Evolutionary conservation across 139 green algal species (phyloP).

Genomic region (Chlamydomonas sp.): DNA sequence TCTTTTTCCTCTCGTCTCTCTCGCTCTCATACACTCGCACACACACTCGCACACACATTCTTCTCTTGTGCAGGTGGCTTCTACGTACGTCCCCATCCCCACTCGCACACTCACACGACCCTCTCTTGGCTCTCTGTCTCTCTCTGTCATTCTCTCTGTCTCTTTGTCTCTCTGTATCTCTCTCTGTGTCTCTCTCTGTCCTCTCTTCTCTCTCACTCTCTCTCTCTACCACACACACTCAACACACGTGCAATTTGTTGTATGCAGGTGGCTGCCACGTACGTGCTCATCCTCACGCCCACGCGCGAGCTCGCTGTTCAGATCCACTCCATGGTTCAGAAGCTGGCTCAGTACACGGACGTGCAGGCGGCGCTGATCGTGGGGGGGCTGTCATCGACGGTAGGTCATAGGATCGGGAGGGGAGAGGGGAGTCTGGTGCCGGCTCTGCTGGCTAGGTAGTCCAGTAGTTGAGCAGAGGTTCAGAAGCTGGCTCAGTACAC

Average conservation of each 20-base stretch:
- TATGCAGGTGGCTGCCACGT: slow-evolving; percentile 51
- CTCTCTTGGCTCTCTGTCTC: no score
- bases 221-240: background rate
- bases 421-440: no score
- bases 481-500: slow-evolving; percentile 89
- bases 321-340: slow-evolving; percentile 88
- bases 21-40: background rate
- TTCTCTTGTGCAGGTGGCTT: slow-evolving; percentile 27
- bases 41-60: background rate
- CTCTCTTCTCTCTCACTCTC: background rate
- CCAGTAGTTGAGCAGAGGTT: no score
- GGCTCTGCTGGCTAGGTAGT: no score
- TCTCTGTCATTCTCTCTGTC: slow-evolving; percentile 17
- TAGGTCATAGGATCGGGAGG: no score
- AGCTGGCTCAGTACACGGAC: slow-evolving; percentile 91
- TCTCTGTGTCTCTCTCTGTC: background rate
- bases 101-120: background rate
- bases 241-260: no score
- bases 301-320: slow-evolving; percentile 90
- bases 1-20: no score
- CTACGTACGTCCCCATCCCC: slow-evolving; percentile 57
- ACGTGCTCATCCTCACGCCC: slow-evolving; percentile 79
- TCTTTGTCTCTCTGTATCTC: no score
- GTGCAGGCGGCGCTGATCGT: slow-evolving; percentile 83
- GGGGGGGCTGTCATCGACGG: slow-evolving; percentile 88